Evolutionary conservation across 768 basidiomycete genomes (phyloP).

Genomic region (Leccinum boreale): DNA sequence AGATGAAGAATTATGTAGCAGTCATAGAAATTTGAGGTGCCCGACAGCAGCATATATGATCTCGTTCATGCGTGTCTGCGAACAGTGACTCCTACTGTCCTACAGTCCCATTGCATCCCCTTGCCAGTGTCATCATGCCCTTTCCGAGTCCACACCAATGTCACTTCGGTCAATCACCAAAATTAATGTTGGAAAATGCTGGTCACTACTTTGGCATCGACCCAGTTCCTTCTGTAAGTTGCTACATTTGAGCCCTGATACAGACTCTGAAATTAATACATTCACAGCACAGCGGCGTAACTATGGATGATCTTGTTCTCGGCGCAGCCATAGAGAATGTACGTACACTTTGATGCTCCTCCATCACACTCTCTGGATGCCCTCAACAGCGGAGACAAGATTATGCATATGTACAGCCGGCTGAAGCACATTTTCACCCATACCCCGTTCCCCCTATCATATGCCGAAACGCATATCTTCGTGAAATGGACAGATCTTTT

Average conservation of each 20-base stretch:
- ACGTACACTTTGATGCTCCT: not conserved
- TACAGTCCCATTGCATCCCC: not conserved
- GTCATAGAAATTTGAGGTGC: not conserved
- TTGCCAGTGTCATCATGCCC: not conserved
- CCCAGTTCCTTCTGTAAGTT: not conserved
- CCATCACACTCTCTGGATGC: not conserved
- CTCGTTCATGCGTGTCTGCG: not conserved
- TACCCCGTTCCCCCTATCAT: not conserved
- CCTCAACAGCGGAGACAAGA: not conserved
- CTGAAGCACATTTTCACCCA: not conserved
- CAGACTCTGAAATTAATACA: not conserved
- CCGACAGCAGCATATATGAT: not conserved
- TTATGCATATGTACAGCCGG: not conserved
- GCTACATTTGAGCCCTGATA: not conserved
- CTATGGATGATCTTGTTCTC: not conserved
- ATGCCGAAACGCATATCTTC: not conserved
- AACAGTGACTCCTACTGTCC: not conserved
- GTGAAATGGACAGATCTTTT: not conserved
- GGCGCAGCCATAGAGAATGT: not conserved
- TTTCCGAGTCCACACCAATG: not conserved
- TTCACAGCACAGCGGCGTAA: not conserved
- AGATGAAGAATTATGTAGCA: not conserved
- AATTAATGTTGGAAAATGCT: not conserved
- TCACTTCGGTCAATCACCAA: not conserved
- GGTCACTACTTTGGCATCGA: not conserved